Evolutionary conservation across 208 protist genomes (phyloP).

Genomic region (Leishmania gerbilli): DNA sequence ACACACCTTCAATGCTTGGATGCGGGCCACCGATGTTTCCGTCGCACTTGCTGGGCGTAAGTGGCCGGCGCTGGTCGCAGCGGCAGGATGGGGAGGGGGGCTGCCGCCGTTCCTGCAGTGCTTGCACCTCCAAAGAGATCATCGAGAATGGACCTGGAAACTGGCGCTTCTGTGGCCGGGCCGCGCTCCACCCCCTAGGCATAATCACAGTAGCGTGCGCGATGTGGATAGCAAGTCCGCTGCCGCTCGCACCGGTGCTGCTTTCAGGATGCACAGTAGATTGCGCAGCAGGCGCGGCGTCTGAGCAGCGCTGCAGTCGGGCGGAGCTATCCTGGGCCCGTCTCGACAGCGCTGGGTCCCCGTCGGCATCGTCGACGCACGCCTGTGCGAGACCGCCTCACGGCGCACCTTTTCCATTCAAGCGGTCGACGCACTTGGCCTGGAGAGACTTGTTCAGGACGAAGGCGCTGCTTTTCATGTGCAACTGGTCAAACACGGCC

Average conservation of each 20-base stretch:
- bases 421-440: constrained; percentile 44
- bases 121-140: neutral
- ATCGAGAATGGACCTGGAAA: neutral
- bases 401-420: constrained; percentile 70
- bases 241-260: neutral
- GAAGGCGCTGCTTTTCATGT: constrained; percentile 29
- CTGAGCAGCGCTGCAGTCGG: constrained; percentile 12
- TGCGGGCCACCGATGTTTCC: neutral
- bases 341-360: neutral
- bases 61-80: neutral
- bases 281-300: neutral
- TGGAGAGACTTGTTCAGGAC: constrained; percentile 71
- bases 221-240: neutral
- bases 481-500: constrained; percentile 48
- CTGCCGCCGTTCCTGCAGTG: neutral
- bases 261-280: neutral
- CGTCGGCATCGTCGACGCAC: constrained; percentile 3
- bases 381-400: constrained; percentile 43
- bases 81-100: neutral
- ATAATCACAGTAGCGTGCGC: neutral
- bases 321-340: neutral
- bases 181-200: neutral
- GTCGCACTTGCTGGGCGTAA: neutral
- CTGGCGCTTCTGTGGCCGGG: neutral
- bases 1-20: neutral